phyloP scores from a whole-genome alignment of 208 protist species.

The Crithidia sp. region DNA sequence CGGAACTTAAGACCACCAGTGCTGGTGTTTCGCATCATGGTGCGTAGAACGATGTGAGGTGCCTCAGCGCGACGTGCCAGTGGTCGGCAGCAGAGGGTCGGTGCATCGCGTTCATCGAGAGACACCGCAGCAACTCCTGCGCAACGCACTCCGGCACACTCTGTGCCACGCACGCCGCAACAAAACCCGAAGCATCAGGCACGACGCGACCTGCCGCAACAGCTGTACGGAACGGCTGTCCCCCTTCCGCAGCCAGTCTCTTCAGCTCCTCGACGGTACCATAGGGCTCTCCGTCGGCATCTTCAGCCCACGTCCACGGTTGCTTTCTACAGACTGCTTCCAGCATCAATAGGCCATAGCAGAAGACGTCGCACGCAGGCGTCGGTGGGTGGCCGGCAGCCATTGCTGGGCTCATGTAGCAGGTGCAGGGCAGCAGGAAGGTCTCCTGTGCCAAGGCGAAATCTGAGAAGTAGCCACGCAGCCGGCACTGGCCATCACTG shows the following conservation, averaged over 20 bases:
- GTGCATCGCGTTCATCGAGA: no score
- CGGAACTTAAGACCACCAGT: no score
- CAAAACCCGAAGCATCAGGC: not conserved
- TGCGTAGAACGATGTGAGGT: no score
- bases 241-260: conserved; percentile 8
- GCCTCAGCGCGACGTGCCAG: no score
- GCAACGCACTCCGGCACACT: no score
- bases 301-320: conserved; percentile 41
- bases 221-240: not conserved
- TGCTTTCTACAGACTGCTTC: conserved; percentile 40
- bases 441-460: conserved; percentile 11
- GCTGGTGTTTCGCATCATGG: no score
- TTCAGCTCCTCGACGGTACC: conserved; percentile 21
- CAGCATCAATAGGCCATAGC: conserved; percentile 52
- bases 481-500: conserved; percentile 62
- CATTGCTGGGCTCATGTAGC: conserved; percentile 74
- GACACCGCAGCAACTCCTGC: no score
- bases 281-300: not conserved
- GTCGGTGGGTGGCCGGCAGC: conserved; percentile 49
- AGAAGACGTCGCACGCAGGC: conserved; percentile 67
- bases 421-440: conserved; percentile 36
- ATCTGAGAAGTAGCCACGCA: conserved; percentile 53
- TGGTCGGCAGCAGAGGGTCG: no score
- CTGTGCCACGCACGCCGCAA: not conserved
- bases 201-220: not conserved